These are phyloP conservation scores for Gonapodya sp. DNA, from an alignment of 192 early-diverging fungal species.

Conservation along the genomic window DNA sequence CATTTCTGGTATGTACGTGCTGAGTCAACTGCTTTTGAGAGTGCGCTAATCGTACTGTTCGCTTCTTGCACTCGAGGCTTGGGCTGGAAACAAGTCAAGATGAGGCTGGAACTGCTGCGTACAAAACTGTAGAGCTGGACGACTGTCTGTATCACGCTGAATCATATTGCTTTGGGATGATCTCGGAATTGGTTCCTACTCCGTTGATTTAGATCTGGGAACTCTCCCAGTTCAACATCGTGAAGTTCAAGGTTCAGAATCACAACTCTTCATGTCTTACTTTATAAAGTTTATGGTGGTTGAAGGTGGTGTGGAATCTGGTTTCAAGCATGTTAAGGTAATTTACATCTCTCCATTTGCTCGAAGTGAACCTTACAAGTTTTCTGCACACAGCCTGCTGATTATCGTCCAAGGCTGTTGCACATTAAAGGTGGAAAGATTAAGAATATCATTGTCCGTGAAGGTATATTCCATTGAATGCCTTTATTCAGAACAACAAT, in stretches of 20 bases:
- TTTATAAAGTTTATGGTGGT: slow-evolving; percentile 47
- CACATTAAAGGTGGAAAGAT: slow-evolving; percentile 11
- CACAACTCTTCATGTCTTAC: slow-evolving; percentile 53
- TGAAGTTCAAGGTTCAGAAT: slow-evolving; percentile 65
- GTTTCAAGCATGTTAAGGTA: slow-evolving; percentile 57
- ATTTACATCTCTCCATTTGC: neutral
- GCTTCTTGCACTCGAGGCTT: slow-evolving; percentile 25
- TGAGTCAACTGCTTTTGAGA: neutral
- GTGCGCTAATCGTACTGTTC: neutral
- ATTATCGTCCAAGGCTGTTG: slow-evolving; percentile 10
- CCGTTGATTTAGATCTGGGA: slow-evolving; percentile 38
- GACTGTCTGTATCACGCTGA: neutral
- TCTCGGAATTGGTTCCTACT: neutral
- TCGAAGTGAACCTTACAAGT: neutral
- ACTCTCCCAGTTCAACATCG: slow-evolving; percentile 62
- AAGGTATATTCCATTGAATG: neutral
- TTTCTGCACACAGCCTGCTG: neutral
- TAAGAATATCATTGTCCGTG: neutral
- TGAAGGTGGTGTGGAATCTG: slow-evolving; percentile 58
- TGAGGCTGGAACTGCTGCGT: slow-evolving; percentile 71
- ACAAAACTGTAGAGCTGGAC: slow-evolving; percentile 63
- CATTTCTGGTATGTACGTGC: slow-evolving; percentile 76
- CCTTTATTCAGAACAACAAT: slow-evolving; percentile 4
- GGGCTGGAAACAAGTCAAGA: slow-evolving; percentile 63
- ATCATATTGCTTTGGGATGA: neutral